Conservation (phyloP, 2,329 filamentous ascomycete species). For the Xylaria sp. region DNA sequence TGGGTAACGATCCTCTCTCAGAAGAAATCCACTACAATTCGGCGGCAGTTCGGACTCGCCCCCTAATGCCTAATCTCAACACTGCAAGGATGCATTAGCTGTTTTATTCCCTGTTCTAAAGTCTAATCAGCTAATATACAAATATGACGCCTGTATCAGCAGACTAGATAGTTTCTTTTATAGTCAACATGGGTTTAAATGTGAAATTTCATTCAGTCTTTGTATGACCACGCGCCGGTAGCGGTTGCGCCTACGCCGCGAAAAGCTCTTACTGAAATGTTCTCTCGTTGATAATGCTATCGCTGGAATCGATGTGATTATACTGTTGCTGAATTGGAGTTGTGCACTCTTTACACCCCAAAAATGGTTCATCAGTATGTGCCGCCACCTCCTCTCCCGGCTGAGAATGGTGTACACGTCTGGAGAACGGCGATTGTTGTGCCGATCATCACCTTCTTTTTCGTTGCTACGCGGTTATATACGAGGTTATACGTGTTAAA, state of each 20-base stretch:
- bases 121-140: constrained; percentile 3
- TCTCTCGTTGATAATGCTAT: constrained; percentile 17
- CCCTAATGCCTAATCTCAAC: constrained; percentile 24
- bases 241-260: constrained; percentile 13
- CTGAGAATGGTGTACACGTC: constrained; percentile 46
- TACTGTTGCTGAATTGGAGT: constrained; percentile 9
- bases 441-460: constrained; percentile 45
- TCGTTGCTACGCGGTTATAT: constrained; percentile 45
- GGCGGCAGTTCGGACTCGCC: constrained; percentile 3
- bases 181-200: not conserved
- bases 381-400: constrained; percentile 38
- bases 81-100: constrained; percentile 10
- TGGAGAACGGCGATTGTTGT: constrained; percentile 45
- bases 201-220: constrained; percentile 3
- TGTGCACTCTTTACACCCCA: constrained; percentile 21
- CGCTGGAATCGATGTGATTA: constrained; percentile 35
- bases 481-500: constrained; percentile 41
- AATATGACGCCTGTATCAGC: not conserved
- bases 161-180: constrained; percentile 5
- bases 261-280: constrained; percentile 6
- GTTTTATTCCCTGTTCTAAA: constrained; percentile 9
- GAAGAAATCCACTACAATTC: not conserved
- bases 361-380: constrained; percentile 34
- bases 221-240: constrained; percentile 15
- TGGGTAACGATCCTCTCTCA: constrained; percentile 10